A percentile compares a stretch with the other conserved stretches of the same genome.
Conservation (phyloP, 2,329 filamentous ascomycete genomes). For the Stachybotrys echinatus region DNA sequence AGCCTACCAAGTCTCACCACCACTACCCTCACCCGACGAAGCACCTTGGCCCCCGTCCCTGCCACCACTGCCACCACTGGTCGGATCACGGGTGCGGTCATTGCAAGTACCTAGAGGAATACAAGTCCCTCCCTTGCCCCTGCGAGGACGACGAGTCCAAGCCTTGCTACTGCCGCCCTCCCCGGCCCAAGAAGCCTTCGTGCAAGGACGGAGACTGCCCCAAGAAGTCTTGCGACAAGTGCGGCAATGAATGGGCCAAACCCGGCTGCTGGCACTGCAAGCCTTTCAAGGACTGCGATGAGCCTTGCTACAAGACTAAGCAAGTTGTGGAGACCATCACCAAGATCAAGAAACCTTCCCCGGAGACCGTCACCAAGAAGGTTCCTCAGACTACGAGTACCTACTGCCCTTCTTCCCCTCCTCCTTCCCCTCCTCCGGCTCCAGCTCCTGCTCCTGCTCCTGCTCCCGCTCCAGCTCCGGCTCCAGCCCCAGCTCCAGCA, state of each 20-base stretch:
- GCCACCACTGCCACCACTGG: background rate
- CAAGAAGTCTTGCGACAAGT: slow-evolving; percentile 19
- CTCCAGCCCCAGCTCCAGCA: background rate
- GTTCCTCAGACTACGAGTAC: background rate
- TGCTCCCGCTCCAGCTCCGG: background rate
- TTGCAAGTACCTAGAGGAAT: slow-evolving; percentile 3
- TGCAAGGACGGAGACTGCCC: slow-evolving; percentile 14
- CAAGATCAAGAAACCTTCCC: slow-evolving; percentile 7
- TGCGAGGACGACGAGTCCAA: slow-evolving; percentile 6
- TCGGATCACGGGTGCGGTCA: background rate
- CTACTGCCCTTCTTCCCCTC: slow-evolving; percentile 6
- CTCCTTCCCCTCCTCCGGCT: slow-evolving; percentile 1
- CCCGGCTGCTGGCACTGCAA: slow-evolving; percentile 25
- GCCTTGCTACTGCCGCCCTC: slow-evolving; percentile 2
- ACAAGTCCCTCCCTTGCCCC: slow-evolving; percentile 9
- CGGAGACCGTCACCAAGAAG: slow-evolving; percentile 6
- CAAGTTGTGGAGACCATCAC: slow-evolving; percentile 5
- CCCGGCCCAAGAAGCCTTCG: no score
- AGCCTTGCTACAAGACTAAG: slow-evolving; percentile 4
- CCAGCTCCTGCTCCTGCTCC: slow-evolving; percentile 2
- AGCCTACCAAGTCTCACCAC: background rate
- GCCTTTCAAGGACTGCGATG: slow-evolving; percentile 11
- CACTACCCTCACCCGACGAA: background rate
- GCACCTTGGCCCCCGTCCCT: background rate
- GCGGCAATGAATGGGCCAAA: slow-evolving; percentile 18